Evolutionary conservation across 2,329 filamentous ascomycete genomes (phyloP).

Genomic region (Monosporascus sp.): DNA sequence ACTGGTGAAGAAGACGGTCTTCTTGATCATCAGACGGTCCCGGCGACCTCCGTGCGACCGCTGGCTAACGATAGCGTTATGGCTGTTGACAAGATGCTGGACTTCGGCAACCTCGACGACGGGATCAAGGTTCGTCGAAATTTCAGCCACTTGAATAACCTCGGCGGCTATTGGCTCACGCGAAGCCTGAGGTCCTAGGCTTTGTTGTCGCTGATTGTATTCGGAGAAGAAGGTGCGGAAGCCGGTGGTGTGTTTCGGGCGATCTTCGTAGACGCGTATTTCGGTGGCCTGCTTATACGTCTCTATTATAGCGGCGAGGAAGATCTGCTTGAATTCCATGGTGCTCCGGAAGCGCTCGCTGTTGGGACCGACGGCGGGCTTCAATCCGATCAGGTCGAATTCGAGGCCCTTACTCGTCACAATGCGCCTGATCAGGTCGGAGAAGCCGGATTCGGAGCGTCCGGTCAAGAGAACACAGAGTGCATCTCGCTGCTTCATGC

Average conservation of each 20-base stretch:
- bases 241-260: conserved; percentile 63
- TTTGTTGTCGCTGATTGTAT: conserved; percentile 59
- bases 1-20: conserved; percentile 85
- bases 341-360: conserved; percentile 76
- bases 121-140: conserved; percentile 46
- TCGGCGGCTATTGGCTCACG: conserved; percentile 67
- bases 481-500: conserved; percentile 77
- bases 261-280: conserved; percentile 68
- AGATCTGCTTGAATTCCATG: conserved; percentile 86
- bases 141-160: conserved; percentile 80
- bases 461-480: conserved; percentile 85
- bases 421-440: conserved; percentile 76
- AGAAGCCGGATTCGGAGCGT: conserved; percentile 70
- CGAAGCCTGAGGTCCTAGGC: conserved; percentile 42
- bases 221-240: conserved; percentile 81
- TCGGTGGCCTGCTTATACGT: conserved; percentile 83
- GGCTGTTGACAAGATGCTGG: conserved; percentile 81
- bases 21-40: conserved; percentile 65
- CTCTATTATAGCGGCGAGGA: conserved; percentile 74
- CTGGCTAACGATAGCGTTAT: conserved; percentile 59
- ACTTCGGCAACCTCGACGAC: conserved; percentile 38
- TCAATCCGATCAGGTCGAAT: conserved; percentile 84
- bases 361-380: conserved; percentile 75
- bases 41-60: conserved; percentile 30
- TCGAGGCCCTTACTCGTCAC: conserved; percentile 69